phyloP scores from a whole-genome alignment of 2,329 filamentous ascomycete genomes.

The Claviceps digitariae region DNA sequence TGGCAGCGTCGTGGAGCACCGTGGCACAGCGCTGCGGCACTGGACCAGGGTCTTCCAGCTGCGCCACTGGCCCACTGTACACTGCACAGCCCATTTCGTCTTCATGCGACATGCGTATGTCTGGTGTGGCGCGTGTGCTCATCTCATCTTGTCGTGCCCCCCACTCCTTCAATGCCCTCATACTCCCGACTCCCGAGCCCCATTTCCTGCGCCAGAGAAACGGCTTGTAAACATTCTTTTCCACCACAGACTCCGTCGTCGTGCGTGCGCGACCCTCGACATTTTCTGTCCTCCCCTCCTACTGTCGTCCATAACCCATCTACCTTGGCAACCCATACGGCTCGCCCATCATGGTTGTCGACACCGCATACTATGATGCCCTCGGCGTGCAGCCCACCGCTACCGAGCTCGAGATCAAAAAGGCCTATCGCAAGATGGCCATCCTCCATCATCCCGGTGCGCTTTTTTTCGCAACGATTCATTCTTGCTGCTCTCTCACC shows the following conservation, averaged over 20 bases:
- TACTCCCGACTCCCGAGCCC: neutral
- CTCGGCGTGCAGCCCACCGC: conserved; percentile 75
- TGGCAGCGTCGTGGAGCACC: too few relatives aligned
- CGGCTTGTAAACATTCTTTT: neutral
- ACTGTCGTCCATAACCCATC: neutral
- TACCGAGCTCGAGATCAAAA: conserved; percentile 88
- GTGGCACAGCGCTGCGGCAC: too few relatives aligned
- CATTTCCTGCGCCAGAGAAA: neutral
- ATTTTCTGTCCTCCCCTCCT: too few relatives aligned
- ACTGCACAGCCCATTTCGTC: neutral
- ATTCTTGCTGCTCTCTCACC: neutral
- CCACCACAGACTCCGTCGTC: neutral
- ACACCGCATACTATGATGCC: conserved; percentile 79
- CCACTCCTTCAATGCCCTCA: neutral
- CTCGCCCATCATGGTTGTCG: conserved; percentile 58
- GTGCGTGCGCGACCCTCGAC: neutral
- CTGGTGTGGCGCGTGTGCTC: neutral
- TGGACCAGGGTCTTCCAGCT: too few relatives aligned
- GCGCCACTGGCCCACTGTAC: too few relatives aligned
- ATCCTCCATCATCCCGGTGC: conserved; percentile 83
- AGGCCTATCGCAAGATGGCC: conserved; percentile 87
- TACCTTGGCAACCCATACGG: neutral
- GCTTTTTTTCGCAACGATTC: conserved; percentile 8
- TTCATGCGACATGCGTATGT: neutral
- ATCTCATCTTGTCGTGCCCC: neutral